Conservation (phyloP, 257 asterid species). For the Nicotiana otophora region DNA sequence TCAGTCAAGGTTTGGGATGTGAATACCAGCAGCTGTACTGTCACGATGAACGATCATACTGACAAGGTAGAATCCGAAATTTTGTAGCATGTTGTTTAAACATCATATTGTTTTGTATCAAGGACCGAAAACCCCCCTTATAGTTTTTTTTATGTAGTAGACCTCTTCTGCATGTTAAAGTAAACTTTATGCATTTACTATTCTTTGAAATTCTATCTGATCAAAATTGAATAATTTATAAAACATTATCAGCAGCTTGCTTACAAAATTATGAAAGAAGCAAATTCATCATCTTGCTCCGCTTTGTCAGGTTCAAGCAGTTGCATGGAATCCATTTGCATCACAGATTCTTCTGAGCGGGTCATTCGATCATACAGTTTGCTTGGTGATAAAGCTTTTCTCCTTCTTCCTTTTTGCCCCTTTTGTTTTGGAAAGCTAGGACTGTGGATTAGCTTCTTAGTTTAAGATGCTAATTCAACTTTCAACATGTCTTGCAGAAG, state of each 20-base stretch:
- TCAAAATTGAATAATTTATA: background rate
- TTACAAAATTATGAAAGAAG: background rate
- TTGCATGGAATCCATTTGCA: conserved; percentile 72
- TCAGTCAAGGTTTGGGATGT: conserved; percentile 87
- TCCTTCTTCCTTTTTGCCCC: background rate
- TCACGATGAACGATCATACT: conserved; percentile 74
- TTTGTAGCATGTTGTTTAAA: background rate
- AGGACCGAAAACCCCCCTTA: background rate
- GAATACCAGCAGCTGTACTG: conserved; percentile 59
- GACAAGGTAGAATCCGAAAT: conserved; percentile 55
- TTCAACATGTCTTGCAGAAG: conserved; percentile 38
- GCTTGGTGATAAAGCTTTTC: conserved; percentile 39
- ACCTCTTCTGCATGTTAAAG: background rate
- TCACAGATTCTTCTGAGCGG: conserved; percentile 92
- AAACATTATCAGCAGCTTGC: background rate
- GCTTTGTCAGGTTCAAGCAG: conserved; percentile 73
- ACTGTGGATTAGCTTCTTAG: background rate
- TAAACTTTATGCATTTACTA: background rate
- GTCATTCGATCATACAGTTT: conserved; percentile 72
- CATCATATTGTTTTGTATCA: background rate
- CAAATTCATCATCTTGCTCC: background rate
- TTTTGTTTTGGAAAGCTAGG: background rate
- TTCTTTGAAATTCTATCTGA: background rate
- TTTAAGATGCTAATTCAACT: background rate
- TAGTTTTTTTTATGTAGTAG: background rate